Base-by-base conservation (phyloP, 1,284 basidiomycete genomes). In the Waitea zeae region DNA sequence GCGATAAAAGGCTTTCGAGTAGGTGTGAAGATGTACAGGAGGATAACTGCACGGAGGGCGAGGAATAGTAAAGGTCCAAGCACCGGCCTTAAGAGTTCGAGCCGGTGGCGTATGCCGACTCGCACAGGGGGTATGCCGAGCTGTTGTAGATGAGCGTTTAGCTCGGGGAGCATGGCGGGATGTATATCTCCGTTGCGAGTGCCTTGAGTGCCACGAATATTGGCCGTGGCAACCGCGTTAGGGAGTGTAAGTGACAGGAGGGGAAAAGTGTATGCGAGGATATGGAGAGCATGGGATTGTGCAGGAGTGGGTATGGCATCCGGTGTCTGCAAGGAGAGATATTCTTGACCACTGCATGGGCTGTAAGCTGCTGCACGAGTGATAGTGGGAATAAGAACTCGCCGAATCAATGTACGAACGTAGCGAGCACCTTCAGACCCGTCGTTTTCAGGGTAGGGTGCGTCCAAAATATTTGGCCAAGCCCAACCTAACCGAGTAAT, bases 1-100 rank as follows among this genome's bases (percentile, higher is more conserved):
- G 72, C 72, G 39, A 83, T 68, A 11, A 83, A 47, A 1, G 81
- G 81, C 39, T 79, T 77, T 42, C 76, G 63, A 3, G 76, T 67
- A 0, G 81, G 81, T 2, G 75, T 73, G 45, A 86, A 74, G 53
- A 86, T 81, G 49, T 82, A 84, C 4, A 86, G 59, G 28, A 86
- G 55, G 12, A 86, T 59, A 12, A 70, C 46, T 1, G 75, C 80
- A 33, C 81, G 72, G 47, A 83, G 59, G 12, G 67, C 40, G 18
- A 83, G 62, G 61, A 83, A 66, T 31, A 76, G 44, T 7, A 84
- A 48, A 0, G 81, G 77, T 11, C 70, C 59, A 27, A 83, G 46
- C 27, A 77, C 38, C 3, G 65, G 67, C n/a, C n/a, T n/a, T n/a
- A n/a, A n/a, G n/a, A n/a, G n/a, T n/a, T n/a, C n/a, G n/a, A n/a